Evolutionary conservation across 108 stramenopile species (phyloP).

Genomic region (Cyclotella sp.): DNA sequence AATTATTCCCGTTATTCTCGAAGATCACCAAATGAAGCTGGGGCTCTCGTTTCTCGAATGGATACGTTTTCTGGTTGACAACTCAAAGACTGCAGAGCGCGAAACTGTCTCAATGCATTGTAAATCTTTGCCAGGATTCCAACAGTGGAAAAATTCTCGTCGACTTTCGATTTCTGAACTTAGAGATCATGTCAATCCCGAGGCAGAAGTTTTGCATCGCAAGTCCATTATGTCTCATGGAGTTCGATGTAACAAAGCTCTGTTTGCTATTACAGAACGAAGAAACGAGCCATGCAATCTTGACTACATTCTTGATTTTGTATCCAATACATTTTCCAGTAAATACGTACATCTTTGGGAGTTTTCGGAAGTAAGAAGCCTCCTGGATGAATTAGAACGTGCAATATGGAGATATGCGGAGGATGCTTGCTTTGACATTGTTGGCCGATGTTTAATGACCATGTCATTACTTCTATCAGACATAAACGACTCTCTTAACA

Average conservation of each 20-base stretch:
- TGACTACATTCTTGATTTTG: constrained; percentile 30
- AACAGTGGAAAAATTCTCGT: constrained; percentile 51
- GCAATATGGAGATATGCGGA: constrained; percentile 33
- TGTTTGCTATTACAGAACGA: constrained; percentile 26
- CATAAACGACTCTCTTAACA: constrained; percentile 10
- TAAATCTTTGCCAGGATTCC: constrained; percentile 32
- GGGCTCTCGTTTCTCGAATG: constrained; percentile 55
- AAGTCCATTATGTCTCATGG: constrained; percentile 14
- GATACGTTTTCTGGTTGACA: constrained; percentile 47
- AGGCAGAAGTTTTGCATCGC: constrained; percentile 58
- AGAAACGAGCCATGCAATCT: constrained; percentile 36
- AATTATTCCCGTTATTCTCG: constrained; percentile 55
- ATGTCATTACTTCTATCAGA: constrained; percentile 32
- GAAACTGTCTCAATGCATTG: not conserved
- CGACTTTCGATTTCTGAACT: constrained; percentile 63
- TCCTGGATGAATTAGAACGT: constrained; percentile 39
- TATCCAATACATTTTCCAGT: constrained; percentile 11
- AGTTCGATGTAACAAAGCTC: not conserved
- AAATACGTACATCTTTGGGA: not conserved
- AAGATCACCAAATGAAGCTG: constrained; percentile 12
- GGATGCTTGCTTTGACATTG: constrained; percentile 55
- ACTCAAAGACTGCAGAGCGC: not conserved
- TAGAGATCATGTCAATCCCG: constrained; percentile 59
- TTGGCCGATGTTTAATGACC: constrained; percentile 62
- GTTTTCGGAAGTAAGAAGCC: not conserved